Evolutionary conservation across 495 filamentous ascomycete genomes (phyloP).

Genomic region (Podospora conica): DNA sequence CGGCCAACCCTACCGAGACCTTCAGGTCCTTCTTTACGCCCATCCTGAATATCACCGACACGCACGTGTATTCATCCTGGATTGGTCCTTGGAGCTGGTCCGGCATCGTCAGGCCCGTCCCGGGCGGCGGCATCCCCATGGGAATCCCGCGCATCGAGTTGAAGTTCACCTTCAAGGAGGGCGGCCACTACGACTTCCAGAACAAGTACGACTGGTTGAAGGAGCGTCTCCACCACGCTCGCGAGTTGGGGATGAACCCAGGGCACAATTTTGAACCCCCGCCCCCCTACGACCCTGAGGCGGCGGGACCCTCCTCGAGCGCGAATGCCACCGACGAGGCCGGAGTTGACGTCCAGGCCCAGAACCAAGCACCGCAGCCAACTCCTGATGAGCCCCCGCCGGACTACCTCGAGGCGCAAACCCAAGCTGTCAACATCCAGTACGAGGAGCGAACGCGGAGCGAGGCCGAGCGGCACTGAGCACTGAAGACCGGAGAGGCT

Average conservation of each 20-base stretch:
- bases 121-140: slow-evolving; percentile 79
- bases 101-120: slow-evolving; percentile 68
- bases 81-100: slow-evolving; percentile 96
- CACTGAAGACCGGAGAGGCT: background rate
- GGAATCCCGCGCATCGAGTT: slow-evolving; percentile 65
- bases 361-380: slow-evolving; percentile 30
- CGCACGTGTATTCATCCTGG: slow-evolving; percentile 84
- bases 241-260: slow-evolving; percentile 55
- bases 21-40: slow-evolving; percentile 88
- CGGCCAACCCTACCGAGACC: slow-evolving; percentile 55
- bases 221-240: slow-evolving; percentile 71
- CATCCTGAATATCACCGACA: slow-evolving; percentile 77
- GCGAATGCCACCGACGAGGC: slow-evolving; percentile 10
- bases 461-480: slow-evolving; percentile 39
- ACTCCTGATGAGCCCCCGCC: slow-evolving; percentile 78
- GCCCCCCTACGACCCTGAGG: slow-evolving; percentile 64
- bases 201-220: slow-evolving; percentile 76
- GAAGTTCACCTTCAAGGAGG: slow-evolving; percentile 87
- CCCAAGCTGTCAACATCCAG: slow-evolving; percentile 56
- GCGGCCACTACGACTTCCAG: slow-evolving; percentile 89
- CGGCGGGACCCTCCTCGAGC: slow-evolving; percentile 27
- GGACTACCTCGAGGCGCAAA: slow-evolving; percentile 87
- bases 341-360: slow-evolving; percentile 4
- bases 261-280: slow-evolving; percentile 65
- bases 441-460: slow-evolving; percentile 44